Evolutionary conservation across 345 rosid genomes (phyloP).

Genomic region (Anacardium occidentale): DNA sequence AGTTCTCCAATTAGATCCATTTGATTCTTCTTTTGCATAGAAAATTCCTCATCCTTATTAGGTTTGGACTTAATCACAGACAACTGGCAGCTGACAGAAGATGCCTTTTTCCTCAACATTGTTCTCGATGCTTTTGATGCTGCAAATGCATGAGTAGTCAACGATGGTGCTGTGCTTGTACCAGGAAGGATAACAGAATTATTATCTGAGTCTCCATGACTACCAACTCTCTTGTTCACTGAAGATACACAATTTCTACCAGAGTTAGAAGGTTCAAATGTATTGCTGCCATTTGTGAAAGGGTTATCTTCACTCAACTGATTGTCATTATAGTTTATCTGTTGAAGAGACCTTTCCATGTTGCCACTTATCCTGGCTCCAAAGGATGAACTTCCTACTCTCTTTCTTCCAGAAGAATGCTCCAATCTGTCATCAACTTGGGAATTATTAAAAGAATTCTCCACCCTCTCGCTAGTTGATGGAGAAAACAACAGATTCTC

Average conservation of each 20-base stretch:
- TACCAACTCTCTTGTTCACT: constrained; percentile 29
- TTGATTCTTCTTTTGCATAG: constrained; percentile 34
- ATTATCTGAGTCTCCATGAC: constrained; percentile 14
- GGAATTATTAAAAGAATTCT: constrained; percentile 26
- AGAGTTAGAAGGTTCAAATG: constrained; percentile 30
- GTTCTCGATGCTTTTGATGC: constrained; percentile 34
- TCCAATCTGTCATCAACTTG: constrained; percentile 30
- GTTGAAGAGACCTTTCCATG: constrained; percentile 22
- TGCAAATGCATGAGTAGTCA: constrained; percentile 20
- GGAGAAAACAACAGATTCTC: constrained; percentile 34
- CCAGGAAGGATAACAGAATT: constrained; percentile 27
- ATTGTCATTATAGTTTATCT: constrained; percentile 28
- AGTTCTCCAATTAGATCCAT: constrained; percentile 32
- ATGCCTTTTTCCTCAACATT: constrained; percentile 36
- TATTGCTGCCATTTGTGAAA: constrained; percentile 24
- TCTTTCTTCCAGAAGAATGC: constrained; percentile 42
- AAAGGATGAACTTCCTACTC: constrained; percentile 29
- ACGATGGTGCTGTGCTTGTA: constrained; percentile 20
- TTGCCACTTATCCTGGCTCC: constrained; percentile 28
- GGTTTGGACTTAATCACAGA: constrained; percentile 33
- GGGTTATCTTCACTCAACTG: constrained; percentile 28
- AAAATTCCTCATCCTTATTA: constrained; percentile 28
- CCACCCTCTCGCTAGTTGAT: constrained; percentile 32
- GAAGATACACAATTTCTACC: constrained; percentile 32
- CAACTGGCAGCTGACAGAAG: constrained; percentile 30